Evolutionary conservation across 1,284 basidiomycete species (phyloP).

Genomic region (Fomitopsis betulina): DNA sequence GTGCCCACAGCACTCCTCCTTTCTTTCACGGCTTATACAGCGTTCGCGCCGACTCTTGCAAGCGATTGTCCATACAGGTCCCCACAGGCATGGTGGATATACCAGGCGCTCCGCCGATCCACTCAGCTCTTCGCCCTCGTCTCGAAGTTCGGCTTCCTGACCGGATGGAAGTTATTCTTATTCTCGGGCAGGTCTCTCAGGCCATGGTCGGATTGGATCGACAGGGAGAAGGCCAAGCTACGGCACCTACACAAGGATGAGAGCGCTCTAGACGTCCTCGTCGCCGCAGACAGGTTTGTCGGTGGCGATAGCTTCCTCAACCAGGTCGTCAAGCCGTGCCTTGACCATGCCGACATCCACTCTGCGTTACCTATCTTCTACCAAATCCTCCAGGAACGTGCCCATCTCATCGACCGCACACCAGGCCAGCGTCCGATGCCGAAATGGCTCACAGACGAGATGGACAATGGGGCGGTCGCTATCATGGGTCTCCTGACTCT

Average conservation of each 20-base stretch:
- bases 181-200: neutral
- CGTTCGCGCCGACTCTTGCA: neutral
- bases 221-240: neutral
- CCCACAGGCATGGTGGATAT: neutral
- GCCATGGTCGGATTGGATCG: neutral
- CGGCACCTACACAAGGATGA: neutral
- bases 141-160: neutral
- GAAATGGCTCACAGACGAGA: neutral
- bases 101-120: neutral
- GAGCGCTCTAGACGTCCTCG: neutral
- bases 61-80: neutral
- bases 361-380: neutral
- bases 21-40: neutral
- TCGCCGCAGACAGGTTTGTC: neutral
- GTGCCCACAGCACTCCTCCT: neutral
- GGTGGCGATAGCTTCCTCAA: conserved; percentile 1
- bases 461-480: neutral
- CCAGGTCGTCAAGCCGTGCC: neutral
- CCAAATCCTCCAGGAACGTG: neutral
- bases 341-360: neutral
- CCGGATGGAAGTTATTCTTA: neutral
- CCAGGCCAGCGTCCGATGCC: neutral
- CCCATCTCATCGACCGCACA: neutral
- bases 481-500: neutral
- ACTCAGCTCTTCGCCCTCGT: neutral